Evolutionary conservation across 306 rosid genomes (phyloP).

Genomic region (Medicago lupulina): DNA sequence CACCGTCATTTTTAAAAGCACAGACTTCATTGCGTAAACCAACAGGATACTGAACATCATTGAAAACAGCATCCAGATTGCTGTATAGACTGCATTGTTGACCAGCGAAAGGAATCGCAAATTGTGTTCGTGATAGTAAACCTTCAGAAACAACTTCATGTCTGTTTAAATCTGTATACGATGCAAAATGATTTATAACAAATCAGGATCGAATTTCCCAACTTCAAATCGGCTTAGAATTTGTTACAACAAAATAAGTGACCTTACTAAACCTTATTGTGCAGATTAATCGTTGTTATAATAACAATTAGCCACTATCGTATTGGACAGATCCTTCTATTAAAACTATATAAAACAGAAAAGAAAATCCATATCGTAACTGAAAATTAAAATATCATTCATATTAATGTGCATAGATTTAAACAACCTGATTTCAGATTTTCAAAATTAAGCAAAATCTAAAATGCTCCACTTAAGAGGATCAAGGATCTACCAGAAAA

Average conservation of each 20-base stretch:
- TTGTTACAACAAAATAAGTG: neutral
- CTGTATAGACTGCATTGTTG: constrained; percentile 44
- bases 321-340: neutral
- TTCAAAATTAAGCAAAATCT: constrained; percentile 21
- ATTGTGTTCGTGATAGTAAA: constrained; percentile 47
- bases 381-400: neutral
- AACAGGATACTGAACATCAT: constrained; percentile 39
- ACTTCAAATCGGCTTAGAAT: constrained; percentile 24
- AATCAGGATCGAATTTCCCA: constrained; percentile 16
- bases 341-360: neutral
- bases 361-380: neutral
- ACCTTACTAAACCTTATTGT: neutral
- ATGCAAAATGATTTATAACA: neutral
- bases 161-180: constrained; percentile 57
- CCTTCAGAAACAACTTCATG: constrained; percentile 56
- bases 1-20: constrained; percentile 39
- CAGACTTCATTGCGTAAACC: constrained; percentile 44
- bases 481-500: constrained; percentile 18
- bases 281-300: too few relatives aligned
- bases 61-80: constrained; percentile 46
- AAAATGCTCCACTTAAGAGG: neutral
- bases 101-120: constrained; percentile 49
- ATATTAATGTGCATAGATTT: neutral
- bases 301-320: neutral
- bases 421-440: constrained; percentile 4